These are phyloP conservation scores for Penicillium cataractarum DNA, from an alignment of 495 filamentous ascomycete genomes.

Conservation along the genomic window DNA sequence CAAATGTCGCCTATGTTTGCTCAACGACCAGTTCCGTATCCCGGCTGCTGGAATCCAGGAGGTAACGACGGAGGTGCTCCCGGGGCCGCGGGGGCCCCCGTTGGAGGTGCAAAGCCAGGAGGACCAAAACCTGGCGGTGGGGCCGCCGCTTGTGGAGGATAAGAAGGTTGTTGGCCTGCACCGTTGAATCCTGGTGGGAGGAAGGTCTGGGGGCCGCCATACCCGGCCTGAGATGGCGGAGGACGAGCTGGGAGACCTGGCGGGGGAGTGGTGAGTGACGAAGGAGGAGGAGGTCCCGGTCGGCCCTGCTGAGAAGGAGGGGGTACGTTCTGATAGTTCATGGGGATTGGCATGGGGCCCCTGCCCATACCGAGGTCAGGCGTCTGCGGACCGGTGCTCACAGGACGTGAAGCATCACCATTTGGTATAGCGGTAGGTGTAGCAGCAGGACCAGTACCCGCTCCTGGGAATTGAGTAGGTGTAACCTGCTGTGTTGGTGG, in stretches of 20 bases:
- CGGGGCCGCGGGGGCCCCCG: slow-evolving; percentile 35
- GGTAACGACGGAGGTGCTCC: slow-evolving; percentile 48
- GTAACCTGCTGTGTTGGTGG: slow-evolving; percentile 65
- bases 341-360: slow-evolving; percentile 34
- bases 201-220: slow-evolving; percentile 75
- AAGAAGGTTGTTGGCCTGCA: slow-evolving; percentile 44
- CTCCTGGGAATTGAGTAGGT: slow-evolving; percentile 45
- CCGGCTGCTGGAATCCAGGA: slow-evolving; percentile 54
- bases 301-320: slow-evolving; percentile 41
- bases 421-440: slow-evolving; percentile 60
- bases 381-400: slow-evolving; percentile 38
- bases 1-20: neutral
- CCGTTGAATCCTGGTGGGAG: slow-evolving; percentile 58
- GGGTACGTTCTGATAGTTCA: slow-evolving; percentile 42
- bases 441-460: slow-evolving; percentile 41
- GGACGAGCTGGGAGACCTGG: slow-evolving; percentile 78
- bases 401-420: slow-evolving; percentile 48
- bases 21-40: slow-evolving; percentile 51
- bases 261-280: slow-evolving; percentile 65
- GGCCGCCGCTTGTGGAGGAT: slow-evolving; percentile 46
- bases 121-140: slow-evolving; percentile 62
- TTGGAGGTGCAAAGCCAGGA: slow-evolving; percentile 52
- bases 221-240: slow-evolving; percentile 76
- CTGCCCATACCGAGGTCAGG: slow-evolving; percentile 41
- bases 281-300: slow-evolving; percentile 44